Conservation (phyloP, 2,329 filamentous ascomycete genomes). For the Metarhizium album region DNA sequence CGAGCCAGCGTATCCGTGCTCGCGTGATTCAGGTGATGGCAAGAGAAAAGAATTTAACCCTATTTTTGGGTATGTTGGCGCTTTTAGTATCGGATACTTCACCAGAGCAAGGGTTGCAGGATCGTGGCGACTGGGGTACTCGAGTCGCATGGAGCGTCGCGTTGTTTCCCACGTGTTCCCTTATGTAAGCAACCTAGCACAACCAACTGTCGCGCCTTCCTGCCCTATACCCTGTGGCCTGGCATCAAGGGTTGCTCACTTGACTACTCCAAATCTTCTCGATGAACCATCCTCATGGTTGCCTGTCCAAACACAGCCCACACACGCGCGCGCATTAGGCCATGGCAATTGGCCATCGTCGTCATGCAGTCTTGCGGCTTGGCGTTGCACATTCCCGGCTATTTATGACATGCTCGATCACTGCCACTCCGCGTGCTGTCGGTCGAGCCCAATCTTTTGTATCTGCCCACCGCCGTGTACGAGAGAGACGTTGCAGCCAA, state of each 20-base stretch:
- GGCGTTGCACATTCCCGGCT: background rate
- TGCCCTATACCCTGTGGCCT: too few species aligned
- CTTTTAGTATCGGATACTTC: background rate
- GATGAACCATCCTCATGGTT: conserved; percentile 4
- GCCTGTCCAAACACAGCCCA: conserved; percentile 2
- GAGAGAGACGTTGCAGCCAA: background rate
- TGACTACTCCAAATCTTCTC: too few species aligned
- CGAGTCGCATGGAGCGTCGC: background rate
- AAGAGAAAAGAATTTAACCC: background rate
- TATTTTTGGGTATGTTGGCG: background rate
- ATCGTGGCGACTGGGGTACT: background rate
- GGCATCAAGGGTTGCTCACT: too few species aligned
- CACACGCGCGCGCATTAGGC: conserved; percentile 4
- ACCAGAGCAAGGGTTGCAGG: background rate
- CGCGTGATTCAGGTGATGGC: background rate
- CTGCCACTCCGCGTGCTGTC: conserved; percentile 11
- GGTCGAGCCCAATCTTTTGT: conserved; percentile 16
- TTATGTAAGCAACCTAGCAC: conserved; percentile 2
- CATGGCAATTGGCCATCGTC: conserved; percentile 11
- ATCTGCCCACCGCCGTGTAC: background rate
- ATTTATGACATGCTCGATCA: conserved; percentile 12
- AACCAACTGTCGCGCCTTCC: background rate
- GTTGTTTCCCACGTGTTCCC: background rate
- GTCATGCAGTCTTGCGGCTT: conserved; percentile 7
- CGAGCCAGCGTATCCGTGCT: background rate